Evolutionary conservation across 345 rosid species (phyloP).

Genomic region (Populus ilicifolia): DNA sequence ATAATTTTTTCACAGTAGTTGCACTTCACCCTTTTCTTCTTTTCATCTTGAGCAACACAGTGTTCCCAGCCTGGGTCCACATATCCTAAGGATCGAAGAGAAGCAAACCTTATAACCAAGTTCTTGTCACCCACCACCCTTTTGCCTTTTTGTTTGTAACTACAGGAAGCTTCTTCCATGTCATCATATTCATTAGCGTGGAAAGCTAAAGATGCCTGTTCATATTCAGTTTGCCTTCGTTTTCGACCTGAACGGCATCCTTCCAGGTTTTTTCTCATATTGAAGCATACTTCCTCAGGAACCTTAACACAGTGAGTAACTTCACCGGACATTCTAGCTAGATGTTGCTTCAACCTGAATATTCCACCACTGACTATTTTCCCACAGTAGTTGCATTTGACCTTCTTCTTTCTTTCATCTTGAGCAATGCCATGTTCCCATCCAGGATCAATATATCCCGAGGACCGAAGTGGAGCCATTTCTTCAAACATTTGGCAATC

Average conservation of each 20-base stretch:
- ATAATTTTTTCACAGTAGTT: slow-evolving; percentile 66
- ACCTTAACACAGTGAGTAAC: slow-evolving; percentile 74
- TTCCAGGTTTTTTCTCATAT: slow-evolving; percentile 65
- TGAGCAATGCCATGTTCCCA: slow-evolving; percentile 86
- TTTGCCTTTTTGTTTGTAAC: slow-evolving; percentile 52
- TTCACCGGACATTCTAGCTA: slow-evolving; percentile 69
- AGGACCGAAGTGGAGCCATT: slow-evolving; percentile 61
- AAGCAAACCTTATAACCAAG: slow-evolving; percentile 37
- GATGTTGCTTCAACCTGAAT: slow-evolving; percentile 72
- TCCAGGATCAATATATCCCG: slow-evolving; percentile 63
- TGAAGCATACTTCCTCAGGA: slow-evolving; percentile 59
- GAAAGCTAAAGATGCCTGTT: slow-evolving; percentile 38
- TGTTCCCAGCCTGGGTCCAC: slow-evolving; percentile 88
- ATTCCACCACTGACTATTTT: slow-evolving; percentile 83
- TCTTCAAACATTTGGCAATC: slow-evolving; percentile 36
- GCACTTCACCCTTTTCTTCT: slow-evolving; percentile 72
- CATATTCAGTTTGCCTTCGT: slow-evolving; percentile 47
- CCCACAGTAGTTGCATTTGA: slow-evolving; percentile 76
- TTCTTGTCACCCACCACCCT: slow-evolving; percentile 40
- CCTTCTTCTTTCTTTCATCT: slow-evolving; percentile 76
- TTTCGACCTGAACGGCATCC: slow-evolving; percentile 56
- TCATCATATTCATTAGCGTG: slow-evolving; percentile 41
- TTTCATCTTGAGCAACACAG: slow-evolving; percentile 73
- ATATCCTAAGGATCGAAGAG: slow-evolving; percentile 64
- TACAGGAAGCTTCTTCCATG: slow-evolving; percentile 26